These are phyloP conservation scores for Pyrrhoderma noxium DNA, from an alignment of 1,284 basidiomycete genomes.

Conservation along the genomic window DNA sequence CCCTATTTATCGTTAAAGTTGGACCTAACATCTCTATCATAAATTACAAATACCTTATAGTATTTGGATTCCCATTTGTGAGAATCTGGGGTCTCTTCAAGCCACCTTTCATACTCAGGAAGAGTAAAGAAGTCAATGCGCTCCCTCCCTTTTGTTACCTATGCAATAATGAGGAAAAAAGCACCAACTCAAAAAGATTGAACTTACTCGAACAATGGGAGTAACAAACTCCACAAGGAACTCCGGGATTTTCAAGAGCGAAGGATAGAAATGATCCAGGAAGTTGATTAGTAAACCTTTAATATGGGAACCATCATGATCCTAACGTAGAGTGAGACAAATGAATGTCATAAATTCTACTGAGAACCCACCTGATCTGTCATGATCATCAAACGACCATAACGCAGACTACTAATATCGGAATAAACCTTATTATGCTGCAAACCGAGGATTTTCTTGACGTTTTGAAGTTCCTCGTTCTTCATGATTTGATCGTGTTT, in stretches of 20 bases:
- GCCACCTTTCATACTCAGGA: slow-evolving; percentile 94
- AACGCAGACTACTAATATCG: slow-evolving; percentile 69
- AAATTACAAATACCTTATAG: slow-evolving; percentile 67
- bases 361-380: slow-evolving; percentile 79
- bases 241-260: slow-evolving; percentile 83
- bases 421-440: slow-evolving; percentile 91
- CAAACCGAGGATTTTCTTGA: slow-evolving; percentile 97
- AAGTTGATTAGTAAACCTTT: slow-evolving; percentile 99
- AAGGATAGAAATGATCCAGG: slow-evolving; percentile 95
- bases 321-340: slow-evolving; percentile 41
- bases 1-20: slow-evolving; percentile 47
- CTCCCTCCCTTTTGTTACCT: slow-evolving; percentile 79
- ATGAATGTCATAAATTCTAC: not conserved
- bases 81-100: slow-evolving; percentile 71
- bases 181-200: not conserved
- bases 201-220: slow-evolving; percentile 87
- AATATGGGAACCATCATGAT: slow-evolving; percentile 99
- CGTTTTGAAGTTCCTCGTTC: slow-evolving; percentile 94
- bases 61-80: slow-evolving; percentile 92
- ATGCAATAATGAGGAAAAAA: not conserved
- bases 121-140: slow-evolving; percentile 93
- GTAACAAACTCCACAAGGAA: slow-evolving; percentile 99
- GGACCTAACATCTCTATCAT: not conserved
- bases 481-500: slow-evolving; percentile 95
- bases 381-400: slow-evolving; percentile 99